Percentiles rank a stretch among this genome's conserved stretches.
These are phyloP conservation scores for Dothistroma septosporum DNA, from an alignment of 2,329 filamentous ascomycete genomes.

Conservation along the genomic window DNA sequence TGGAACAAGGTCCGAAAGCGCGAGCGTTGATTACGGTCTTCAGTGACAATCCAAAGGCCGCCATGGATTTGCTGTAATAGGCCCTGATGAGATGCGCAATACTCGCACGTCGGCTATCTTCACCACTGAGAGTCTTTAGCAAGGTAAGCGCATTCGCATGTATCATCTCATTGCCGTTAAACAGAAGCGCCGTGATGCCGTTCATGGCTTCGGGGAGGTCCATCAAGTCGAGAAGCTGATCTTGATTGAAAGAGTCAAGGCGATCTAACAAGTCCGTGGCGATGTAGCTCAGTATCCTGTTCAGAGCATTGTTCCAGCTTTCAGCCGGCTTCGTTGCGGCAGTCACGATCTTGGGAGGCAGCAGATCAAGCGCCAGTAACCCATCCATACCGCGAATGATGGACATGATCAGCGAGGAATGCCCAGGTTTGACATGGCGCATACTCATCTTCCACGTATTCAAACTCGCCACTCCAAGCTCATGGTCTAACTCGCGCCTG, in stretches of 20 bases:
- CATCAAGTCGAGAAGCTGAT: slow-evolving; percentile 67
- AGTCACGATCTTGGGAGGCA: slow-evolving; percentile 44
- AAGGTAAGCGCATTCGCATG: slow-evolving; percentile 77
- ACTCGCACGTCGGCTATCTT: slow-evolving; percentile 59
- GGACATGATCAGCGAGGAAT: slow-evolving; percentile 68
- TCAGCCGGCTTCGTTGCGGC: slow-evolving; percentile 53
- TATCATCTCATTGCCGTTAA: slow-evolving; percentile 74
- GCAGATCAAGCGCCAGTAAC: slow-evolving; percentile 71
- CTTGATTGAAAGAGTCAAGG: slow-evolving; percentile 68
- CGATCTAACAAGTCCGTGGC: slow-evolving; percentile 71
- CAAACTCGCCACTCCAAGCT: slow-evolving; percentile 65
- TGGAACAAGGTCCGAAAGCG: slow-evolving; percentile 57
- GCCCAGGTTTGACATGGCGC: slow-evolving; percentile 61
- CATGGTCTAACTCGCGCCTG: slow-evolving; percentile 59
- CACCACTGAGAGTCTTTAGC: slow-evolving; percentile 74
- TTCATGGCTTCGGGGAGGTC: slow-evolving; percentile 64
- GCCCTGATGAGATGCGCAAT: slow-evolving; percentile 57
- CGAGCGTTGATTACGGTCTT: slow-evolving; percentile 53
- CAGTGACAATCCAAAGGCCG: slow-evolving; percentile 54
- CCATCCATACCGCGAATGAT: slow-evolving; percentile 67
- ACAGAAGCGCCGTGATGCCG: slow-evolving; percentile 71
- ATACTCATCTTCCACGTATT: slow-evolving; percentile 75
- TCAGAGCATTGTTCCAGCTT: slow-evolving; percentile 74
- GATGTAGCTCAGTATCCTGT: slow-evolving; percentile 58
- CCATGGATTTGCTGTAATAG: slow-evolving; percentile 55